Evolutionary conservation across 2,329 filamentous ascomycete species (phyloP).

Genomic region (Hypoxylon sp.): DNA sequence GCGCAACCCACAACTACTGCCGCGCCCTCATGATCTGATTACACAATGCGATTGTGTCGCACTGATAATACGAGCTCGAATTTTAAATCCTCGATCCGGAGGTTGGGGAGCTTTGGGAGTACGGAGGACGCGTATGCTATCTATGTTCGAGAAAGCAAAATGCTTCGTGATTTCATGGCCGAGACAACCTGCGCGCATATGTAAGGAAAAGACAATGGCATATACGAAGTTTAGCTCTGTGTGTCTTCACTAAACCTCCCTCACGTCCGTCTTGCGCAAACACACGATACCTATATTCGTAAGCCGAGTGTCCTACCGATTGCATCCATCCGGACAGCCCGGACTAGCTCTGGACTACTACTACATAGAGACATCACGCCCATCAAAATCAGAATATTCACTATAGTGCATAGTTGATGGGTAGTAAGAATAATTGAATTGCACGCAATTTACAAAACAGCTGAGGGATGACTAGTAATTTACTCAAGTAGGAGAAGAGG

Average conservation of each 20-base stretch:
- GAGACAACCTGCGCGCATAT: not conserved
- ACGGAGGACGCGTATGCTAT: not conserved
- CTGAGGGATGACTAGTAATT: not conserved
- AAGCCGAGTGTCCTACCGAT: not conserved
- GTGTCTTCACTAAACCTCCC: not conserved
- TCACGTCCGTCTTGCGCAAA: not conserved
- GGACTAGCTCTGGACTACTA: not conserved
- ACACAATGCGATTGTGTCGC: constrained; percentile 7
- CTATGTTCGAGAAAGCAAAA: not conserved
- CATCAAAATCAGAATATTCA: not conserved
- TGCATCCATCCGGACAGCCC: not conserved
- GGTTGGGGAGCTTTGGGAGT: not conserved
- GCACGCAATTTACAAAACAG: not conserved
- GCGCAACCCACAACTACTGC: constrained; percentile 8
- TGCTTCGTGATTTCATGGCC: not conserved
- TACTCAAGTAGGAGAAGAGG: not conserved
- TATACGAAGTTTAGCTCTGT: not conserved
- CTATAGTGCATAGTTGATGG: not conserved
- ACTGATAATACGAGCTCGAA: not conserved
- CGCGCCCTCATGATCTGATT: constrained; percentile 15
- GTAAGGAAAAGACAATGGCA: not conserved
- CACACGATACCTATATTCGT: not conserved
- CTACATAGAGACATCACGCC: not conserved
- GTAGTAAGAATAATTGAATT: not conserved
- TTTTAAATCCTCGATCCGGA: not conserved